These are phyloP conservation scores for Clathrospora elynae DNA, from an alignment of 2,329 filamentous ascomycete genomes.

Conservation along the genomic window DNA sequence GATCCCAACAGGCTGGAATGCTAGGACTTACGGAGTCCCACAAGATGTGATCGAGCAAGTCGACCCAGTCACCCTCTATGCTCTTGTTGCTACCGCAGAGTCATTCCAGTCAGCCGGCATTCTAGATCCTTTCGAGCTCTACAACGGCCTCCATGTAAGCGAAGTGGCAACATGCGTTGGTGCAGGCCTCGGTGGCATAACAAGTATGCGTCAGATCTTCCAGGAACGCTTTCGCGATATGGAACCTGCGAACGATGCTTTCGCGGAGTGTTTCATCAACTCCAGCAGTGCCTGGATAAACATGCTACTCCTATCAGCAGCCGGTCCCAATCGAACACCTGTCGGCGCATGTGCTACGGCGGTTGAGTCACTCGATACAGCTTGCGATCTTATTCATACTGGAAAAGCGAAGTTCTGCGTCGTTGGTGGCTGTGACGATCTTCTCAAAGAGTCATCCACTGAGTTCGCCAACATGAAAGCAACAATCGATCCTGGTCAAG, in stretches of 20 bases:
- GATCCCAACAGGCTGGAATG: constrained; percentile 95
- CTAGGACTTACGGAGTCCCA: constrained; percentile 92
- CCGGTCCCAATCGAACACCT: constrained; percentile 96
- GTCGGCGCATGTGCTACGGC: constrained; percentile 97
- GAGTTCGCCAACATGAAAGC: constrained; percentile 99
- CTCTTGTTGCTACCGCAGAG: constrained; percentile 92
- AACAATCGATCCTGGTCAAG: constrained; percentile 95
- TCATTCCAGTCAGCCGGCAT: constrained; percentile 90
- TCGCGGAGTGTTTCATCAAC: constrained; percentile 99
- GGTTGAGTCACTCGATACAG: constrained; percentile 96
- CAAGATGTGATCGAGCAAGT: constrained; percentile 98
- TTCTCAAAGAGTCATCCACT: constrained; percentile 98
- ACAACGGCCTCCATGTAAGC: constrained; percentile 98
- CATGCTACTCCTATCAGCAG: constrained; percentile 96
- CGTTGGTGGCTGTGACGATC: constrained; percentile 98
- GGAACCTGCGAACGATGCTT: constrained; percentile 96
- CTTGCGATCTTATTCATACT: constrained; percentile 97
- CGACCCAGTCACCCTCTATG: constrained; percentile 92
- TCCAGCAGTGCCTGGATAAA: constrained; percentile 99
- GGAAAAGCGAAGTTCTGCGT: constrained; percentile 97
- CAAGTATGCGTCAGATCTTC: constrained; percentile 95
- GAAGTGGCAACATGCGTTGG: constrained; percentile 98
- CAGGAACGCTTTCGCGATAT: constrained; percentile 96
- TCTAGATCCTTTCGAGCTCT: constrained; percentile 98
- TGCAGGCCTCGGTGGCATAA: constrained; percentile 95